Evolutionary conservation across 116 monocot genomes (phyloP).

Genomic region (Zostera marina): DNA sequence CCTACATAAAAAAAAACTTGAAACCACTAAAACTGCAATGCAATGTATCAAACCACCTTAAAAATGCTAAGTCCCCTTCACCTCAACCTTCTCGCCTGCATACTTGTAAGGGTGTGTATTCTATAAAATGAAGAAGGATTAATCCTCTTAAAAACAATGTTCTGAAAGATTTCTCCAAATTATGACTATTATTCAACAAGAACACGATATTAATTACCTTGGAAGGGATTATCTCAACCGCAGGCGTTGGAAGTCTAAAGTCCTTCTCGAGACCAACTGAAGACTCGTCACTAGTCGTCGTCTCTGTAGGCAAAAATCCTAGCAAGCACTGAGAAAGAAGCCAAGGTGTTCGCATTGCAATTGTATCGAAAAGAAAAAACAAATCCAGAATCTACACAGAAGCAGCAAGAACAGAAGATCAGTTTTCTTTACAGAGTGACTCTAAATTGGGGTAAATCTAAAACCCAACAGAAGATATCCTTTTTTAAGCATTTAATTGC

Average conservation of each 20-base stretch:
- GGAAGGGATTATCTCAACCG: constrained; percentile 74
- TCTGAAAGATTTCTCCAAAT: neutral
- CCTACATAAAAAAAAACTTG: constrained; percentile 26
- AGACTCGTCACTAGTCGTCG: constrained; percentile 25
- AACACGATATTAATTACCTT: constrained; percentile 27
- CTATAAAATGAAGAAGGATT: constrained; percentile 23
- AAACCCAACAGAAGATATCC: too few relatives aligned
- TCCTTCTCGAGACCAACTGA: constrained; percentile 45
- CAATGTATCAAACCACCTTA: constrained; percentile 27
- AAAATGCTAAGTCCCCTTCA: constrained; percentile 63
- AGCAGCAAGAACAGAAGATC: too few relatives aligned
- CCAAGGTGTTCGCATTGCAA: constrained; percentile 56
- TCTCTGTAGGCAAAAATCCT: constrained; percentile 41
- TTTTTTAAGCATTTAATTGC: too few relatives aligned
- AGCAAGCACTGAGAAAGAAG: constrained; percentile 64
- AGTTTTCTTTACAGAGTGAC: too few relatives aligned
- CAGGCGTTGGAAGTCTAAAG: constrained; percentile 49
- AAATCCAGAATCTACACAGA: too few relatives aligned
- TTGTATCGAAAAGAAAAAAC: constrained; percentile 8
- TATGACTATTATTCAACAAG: neutral
- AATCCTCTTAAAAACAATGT: neutral
- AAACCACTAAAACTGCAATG: neutral
- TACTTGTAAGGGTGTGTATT: constrained; percentile 65
- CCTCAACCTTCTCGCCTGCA: constrained; percentile 68
- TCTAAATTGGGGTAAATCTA: too few relatives aligned